Evolutionary conservation across 805 yeast genomes (phyloP), one percentile per base, ranked within the genome.

Genomic region (Yamadazyma ubonensis): DNA sequence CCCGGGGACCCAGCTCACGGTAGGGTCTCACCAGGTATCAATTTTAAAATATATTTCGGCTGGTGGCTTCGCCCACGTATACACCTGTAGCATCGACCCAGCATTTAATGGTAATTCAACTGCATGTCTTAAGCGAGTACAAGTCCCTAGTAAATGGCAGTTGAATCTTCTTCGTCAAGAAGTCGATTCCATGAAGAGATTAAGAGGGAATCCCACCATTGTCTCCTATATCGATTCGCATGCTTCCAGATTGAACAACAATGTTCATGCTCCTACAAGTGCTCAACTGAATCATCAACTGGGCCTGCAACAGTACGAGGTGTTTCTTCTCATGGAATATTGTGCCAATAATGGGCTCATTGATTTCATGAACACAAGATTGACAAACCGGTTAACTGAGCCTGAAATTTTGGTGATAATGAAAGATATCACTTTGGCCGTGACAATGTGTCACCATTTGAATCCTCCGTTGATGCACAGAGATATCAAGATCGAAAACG

Each of bases 61-160:
- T 54, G 98, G 93, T 33, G 99, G 99, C 10, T 93, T 87, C 71
- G 98, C 99, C 8, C 95, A 86, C 58, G 96, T 93, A 4, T 93
- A 93, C 60, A 76, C 84, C 12, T 91, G 89, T 45, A 74, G 74
- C 33, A 78, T 85, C 14, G 70, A 75, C 19, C 69, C 76, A 3
- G 77, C 78, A 44, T 67, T 70, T 48, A 69, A 74, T 11, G 79
- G 78, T 14, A 60, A 71, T 36, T 62, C 61, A 40, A 60, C 72
- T 9, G 96, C 91, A 4, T 93, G 98, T 58, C 70, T 93, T 53
- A 93, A 93, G 62, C 75, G 99, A 47, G 98, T 93, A n/a, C 83
- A 83, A 22, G 99, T 93, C 3, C 97, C 97, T 3, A 88, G 84
- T 57, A 93, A 93, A 61, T 76, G 80, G 53, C 85, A 84, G 38